Percentiles rank a stretch among this genome's conserved stretches.
These are phyloP conservation scores for Neurospora sp. DNA, from an alignment of 495 filamentous ascomycete genomes.

Conservation along the genomic window DNA sequence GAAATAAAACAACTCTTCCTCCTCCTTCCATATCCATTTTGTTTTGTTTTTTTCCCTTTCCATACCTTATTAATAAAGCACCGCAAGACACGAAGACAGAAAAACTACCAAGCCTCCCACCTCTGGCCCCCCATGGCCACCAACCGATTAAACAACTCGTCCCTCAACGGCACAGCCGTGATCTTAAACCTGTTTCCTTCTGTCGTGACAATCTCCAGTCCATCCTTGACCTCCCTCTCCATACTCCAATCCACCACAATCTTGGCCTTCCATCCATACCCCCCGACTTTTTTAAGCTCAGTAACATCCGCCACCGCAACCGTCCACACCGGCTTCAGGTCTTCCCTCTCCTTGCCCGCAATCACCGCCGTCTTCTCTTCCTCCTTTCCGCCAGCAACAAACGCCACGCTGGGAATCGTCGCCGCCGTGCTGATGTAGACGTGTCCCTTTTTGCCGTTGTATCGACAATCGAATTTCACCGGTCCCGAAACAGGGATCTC, in stretches of 20 bases:
- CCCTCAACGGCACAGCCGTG: conserved; percentile 63
- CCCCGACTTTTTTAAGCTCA: conserved; percentile 74
- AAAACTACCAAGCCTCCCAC: conserved; percentile 59
- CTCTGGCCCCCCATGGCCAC: conserved; percentile 76
- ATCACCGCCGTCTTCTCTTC: conserved; percentile 12
- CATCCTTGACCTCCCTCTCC: conserved; percentile 67
- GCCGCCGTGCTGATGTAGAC: conserved; percentile 55
- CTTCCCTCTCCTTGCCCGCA: conserved; percentile 40
- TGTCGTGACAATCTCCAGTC: conserved; percentile 55
- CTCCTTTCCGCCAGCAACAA: conserved; percentile 25
- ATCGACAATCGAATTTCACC: conserved; percentile 64
- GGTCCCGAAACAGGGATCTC: conserved; percentile 47
- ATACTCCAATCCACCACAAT: conserved; percentile 75
- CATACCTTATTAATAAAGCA: no score
- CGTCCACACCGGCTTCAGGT: conserved; percentile 46
- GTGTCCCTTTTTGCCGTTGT: conserved; percentile 59
- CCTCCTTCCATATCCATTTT: no score
- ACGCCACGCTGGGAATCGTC: conserved; percentile 50
- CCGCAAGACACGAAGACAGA: no score
- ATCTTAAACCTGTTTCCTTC: conserved; percentile 46
- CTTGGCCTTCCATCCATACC: conserved; percentile 83
- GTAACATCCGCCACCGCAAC: conserved; percentile 39
- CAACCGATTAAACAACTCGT: conserved; percentile 80
- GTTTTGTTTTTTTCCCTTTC: no score
- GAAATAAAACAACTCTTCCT: no score